Conservation (phyloP, 305 asterid genomes). For the Fraxinus floribunda region DNA sequence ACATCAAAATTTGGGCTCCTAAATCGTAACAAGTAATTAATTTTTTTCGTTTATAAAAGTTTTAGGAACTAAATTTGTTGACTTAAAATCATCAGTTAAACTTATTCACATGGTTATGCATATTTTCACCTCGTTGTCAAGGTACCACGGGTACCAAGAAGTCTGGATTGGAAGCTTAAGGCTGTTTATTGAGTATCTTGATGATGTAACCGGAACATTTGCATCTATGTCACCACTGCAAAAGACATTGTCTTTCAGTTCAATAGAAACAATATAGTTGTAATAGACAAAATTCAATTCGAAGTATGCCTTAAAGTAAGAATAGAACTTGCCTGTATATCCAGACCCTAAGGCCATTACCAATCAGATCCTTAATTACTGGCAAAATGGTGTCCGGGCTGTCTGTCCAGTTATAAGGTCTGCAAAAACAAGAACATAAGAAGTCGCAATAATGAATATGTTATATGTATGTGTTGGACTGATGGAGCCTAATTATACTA, state of each 20-base stretch:
- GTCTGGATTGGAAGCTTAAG: constrained; percentile 34
- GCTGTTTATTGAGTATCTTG: constrained; percentile 35
- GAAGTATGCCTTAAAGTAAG: neutral
- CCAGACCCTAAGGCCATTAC: constrained; percentile 39
- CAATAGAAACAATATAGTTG: neutral
- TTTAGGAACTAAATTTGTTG: neutral
- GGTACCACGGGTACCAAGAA: constrained; percentile 44
- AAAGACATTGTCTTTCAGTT: neutral
- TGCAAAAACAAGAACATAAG: neutral
- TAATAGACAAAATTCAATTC: neutral
- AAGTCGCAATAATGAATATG: neutral
- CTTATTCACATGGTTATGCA: neutral
- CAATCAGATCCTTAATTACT: constrained; percentile 30
- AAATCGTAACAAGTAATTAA: neutral
- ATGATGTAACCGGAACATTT: constrained; percentile 43
- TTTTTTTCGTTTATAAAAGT: neutral
- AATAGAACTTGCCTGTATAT: constrained; percentile 14
- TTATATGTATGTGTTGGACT: neutral
- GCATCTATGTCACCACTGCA: constrained; percentile 45
- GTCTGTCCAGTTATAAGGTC: constrained; percentile 29
- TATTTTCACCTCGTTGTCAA: constrained; percentile 33
- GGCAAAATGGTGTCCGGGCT: constrained; percentile 33
- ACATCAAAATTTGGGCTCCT: neutral
- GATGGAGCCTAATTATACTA: neutral
- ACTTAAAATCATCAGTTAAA: neutral